Evolutionary conservation across 352 stramenopile genomes (phyloP), one percentile per base, ranked within the genome.

Genomic region (Pythium rhizo-oryzae): DNA sequence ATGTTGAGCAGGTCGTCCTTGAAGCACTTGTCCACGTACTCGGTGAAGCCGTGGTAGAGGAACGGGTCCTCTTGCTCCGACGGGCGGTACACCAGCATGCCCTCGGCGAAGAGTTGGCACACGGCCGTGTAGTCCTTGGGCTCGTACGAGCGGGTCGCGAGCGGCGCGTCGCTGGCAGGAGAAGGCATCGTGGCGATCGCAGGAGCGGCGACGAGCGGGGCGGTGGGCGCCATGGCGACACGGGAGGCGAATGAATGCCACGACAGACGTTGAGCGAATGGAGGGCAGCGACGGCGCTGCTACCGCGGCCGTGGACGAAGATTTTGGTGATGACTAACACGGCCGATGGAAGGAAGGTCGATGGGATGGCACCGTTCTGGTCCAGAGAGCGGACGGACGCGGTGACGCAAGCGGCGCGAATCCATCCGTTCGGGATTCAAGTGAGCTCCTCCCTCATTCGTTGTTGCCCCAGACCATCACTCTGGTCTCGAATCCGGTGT

Each of bases 1-100:
- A 84, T 81, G 50, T 87, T 70, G 23, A 52, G 54, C 59, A 87
- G 59, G 58, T 85, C 75, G 46, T 74, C 43, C 4, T 53, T 28
- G 35, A 66, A 49, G 41, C 71, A 39, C n/a, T 55, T 12, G n/a
- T 39, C 65, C 8, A 43, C 37, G 37, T 43, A 43, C 37, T 18
- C 11, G 4, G 37, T 43, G 15, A 89, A 51, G n/a, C 76, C 74
- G 25, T 71, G 71, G n/a, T 76, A 70, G 16, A 70, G 74, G 23
- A 71, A 67, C 24, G 65, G 61, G n/a, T 60, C n/a, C 3, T 43
- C 37, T 11, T 43, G 11, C 15, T 43, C 37, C 37, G 37, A 43
- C 37, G 37, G 37, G 37, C 37, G 7, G 7, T 44, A 41, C 8
- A 41, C 41, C 16, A 61, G 25, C 51, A 70, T 64, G 24, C 69